Base-by-base conservation (phyloP, 192 early-diverging fungal genomes). In the Chytriomyces hyalinus region DNA sequence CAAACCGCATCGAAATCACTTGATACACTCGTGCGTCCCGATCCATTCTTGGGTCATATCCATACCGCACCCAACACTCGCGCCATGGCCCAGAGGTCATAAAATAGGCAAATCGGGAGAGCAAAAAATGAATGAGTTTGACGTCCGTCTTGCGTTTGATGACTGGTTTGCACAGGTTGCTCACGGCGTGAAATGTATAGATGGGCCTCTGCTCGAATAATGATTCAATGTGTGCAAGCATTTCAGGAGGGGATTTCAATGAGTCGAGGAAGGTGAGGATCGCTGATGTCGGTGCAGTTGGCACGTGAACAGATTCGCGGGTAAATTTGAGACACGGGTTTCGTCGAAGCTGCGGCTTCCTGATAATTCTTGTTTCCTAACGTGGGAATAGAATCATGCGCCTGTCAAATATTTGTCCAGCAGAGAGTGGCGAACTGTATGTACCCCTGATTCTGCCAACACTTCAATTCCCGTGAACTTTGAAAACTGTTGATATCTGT, bases 11-110 rank as follows among this genome's bases (percentile, higher is more conserved):
- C 11, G 75, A 71, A 6, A 85, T 26, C 8, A 83, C 67, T 67
- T 85, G 84, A 59, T 70, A 79, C 10, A 82, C 48, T 17, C 81
- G 28, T 20, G 80, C 78, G 17, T 74, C 75, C 48, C n/a, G 43
- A 17, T 85, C 82, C 28, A 20, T 11, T 53, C 81, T 24, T 49
- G 82, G 82, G 61, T 85, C 82, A 66, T 81, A 85, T 22, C 84
- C 84, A 78, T 83, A 85, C 47, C 78, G 49, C 3, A 79, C 61
- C 84, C 84, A 85, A n/a, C 26, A 49, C 13, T 84, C 82, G 11
- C 76, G 65, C 81, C 81, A 85, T 48, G 82, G 82, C 2, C 84
- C 84, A 10, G 9, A 49, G 13, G 70, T 59, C 17, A 72, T 57
- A 36, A 68, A 49, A 59, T 81, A 85, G 6, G 82, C 84, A 22